A percentile compares a stretch with the other conserved stretches of the same genome.
Evolutionary conservation across 768 basidiomycete genomes (phyloP).

Genomic region (Auriscalpium vulgare): DNA sequence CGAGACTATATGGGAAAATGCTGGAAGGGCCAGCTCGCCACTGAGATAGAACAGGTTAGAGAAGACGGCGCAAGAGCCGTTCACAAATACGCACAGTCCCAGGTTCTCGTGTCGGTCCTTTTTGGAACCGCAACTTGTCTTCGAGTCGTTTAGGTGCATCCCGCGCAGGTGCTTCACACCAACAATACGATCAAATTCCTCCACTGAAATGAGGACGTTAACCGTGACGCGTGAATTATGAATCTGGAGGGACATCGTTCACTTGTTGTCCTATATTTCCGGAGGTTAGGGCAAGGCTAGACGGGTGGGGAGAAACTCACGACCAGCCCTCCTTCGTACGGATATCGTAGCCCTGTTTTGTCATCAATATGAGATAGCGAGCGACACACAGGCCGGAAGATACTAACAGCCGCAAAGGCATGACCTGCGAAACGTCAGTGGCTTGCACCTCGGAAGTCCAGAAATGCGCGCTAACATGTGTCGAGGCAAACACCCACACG

Average conservation of each 20-base stretch:
- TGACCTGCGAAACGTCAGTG: slow-evolving; percentile 42
- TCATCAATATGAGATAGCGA: neutral
- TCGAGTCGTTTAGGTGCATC: slow-evolving; percentile 85
- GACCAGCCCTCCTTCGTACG: slow-evolving; percentile 61
- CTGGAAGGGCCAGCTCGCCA: slow-evolving; percentile 54
- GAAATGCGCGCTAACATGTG: slow-evolving; percentile 47
- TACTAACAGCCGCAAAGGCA: slow-evolving; percentile 63
- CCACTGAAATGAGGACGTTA: slow-evolving; percentile 31
- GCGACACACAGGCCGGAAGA: neutral
- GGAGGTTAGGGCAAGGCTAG: too few relatives aligned
- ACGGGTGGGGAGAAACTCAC: neutral
- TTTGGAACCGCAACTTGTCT: slow-evolving; percentile 51
- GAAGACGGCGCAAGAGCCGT: neutral
- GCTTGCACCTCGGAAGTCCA: neutral
- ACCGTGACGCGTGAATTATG: too few relatives aligned
- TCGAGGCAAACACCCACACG: slow-evolving; percentile 81
- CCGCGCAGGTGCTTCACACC: slow-evolving; percentile 70
- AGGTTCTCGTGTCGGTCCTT: slow-evolving; percentile 83
- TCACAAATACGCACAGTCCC: slow-evolving; percentile 55
- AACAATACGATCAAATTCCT: slow-evolving; percentile 57
- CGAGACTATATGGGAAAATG: slow-evolving; percentile 59
- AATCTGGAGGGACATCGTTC: too few relatives aligned
- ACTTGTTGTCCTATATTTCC: neutral
- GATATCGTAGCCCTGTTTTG: slow-evolving; percentile 67
- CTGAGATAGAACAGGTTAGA: slow-evolving; percentile 27